These are phyloP conservation scores for Huntiella bhutanensis DNA, from an alignment of 2,329 filamentous ascomycete species.

Conservation along the genomic window DNA sequence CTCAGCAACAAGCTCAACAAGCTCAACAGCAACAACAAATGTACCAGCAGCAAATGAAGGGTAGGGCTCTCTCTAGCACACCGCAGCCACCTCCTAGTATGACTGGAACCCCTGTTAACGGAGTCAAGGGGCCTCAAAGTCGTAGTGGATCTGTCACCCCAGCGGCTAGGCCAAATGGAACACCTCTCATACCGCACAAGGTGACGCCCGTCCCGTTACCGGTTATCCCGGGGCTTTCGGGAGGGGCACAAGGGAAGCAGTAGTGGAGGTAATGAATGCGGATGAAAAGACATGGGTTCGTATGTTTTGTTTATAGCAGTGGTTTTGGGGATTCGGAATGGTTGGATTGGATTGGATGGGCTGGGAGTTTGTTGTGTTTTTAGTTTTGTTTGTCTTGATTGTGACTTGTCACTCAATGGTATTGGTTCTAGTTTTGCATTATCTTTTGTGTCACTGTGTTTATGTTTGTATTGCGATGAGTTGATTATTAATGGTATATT, in stretches of 20 bases:
- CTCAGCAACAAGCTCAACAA: too few relatives aligned
- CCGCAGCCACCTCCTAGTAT: conserved; percentile 2
- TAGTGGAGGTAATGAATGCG: neutral
- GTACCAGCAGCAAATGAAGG: conserved; percentile 29
- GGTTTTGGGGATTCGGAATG: neutral
- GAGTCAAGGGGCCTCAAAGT: neutral
- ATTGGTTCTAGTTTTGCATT: neutral
- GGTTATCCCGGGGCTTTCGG: conserved; percentile 18
- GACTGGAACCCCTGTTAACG: neutral
- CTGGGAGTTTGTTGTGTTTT: neutral
- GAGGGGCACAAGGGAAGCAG: neutral
- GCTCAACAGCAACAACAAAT: conserved; percentile 31
- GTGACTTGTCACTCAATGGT: neutral
- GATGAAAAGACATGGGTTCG: neutral
- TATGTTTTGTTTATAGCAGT: neutral
- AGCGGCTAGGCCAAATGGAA: conserved; percentile 12
- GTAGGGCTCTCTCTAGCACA: conserved; percentile 21
- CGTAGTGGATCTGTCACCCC: conserved; percentile 2
- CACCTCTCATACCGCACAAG: conserved; percentile 20
- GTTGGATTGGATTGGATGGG: neutral
- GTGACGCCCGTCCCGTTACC: conserved; percentile 27
- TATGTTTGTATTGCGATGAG: neutral
- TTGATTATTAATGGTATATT: neutral
- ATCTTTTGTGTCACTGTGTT: neutral
- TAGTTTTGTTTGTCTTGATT: conserved; percentile 3